Evolutionary conservation across 73 alveolate genomes (phyloP).

Genomic region (Urostyla sp.): DNA sequence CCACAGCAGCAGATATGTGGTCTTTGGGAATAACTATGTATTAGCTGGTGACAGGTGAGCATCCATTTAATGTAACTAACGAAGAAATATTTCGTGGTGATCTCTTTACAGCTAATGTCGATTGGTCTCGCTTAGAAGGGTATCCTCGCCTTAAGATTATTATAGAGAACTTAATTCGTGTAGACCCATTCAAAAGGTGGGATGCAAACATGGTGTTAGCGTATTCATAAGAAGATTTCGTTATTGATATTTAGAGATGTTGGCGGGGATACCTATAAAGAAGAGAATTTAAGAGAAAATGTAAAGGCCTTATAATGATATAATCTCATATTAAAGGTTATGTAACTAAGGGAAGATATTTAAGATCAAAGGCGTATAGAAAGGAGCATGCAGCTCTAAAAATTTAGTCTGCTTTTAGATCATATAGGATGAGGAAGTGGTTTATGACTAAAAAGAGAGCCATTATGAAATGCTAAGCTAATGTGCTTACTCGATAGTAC

Average conservation of each 20-base stretch:
- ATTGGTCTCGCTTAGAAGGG: constrained; percentile 61
- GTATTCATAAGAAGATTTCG: constrained; percentile 67
- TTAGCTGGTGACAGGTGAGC: constrained; percentile 76
- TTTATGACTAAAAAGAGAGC: constrained; percentile 44
- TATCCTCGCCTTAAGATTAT: constrained; percentile 66
- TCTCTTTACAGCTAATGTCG: constrained; percentile 67
- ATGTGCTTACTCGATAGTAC: constrained; percentile 68
- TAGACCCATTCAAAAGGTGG: constrained; percentile 77
- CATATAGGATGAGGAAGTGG: constrained; percentile 13
- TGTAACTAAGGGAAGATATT: constrained; percentile 57
- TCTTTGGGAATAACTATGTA: constrained; percentile 74
- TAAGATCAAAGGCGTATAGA: constrained; percentile 37
- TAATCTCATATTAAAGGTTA: constrained; percentile 67
- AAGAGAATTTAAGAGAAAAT: constrained; percentile 57
- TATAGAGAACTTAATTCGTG: constrained; percentile 64
- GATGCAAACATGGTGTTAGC: constrained; percentile 75
- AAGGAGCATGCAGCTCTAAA: constrained; percentile 60
- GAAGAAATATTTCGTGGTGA: constrained; percentile 75
- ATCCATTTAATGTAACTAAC: constrained; percentile 68
- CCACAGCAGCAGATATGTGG: constrained; percentile 80
- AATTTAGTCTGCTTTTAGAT: constrained; percentile 59
- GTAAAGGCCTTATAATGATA: constrained; percentile 68
- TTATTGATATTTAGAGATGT: constrained; percentile 63
- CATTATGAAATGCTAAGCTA: constrained; percentile 65
- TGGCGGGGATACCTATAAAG: constrained; percentile 75